Evolutionary conservation across 805 yeast species (phyloP).

Genomic region (Clavispora santaluciae): DNA sequence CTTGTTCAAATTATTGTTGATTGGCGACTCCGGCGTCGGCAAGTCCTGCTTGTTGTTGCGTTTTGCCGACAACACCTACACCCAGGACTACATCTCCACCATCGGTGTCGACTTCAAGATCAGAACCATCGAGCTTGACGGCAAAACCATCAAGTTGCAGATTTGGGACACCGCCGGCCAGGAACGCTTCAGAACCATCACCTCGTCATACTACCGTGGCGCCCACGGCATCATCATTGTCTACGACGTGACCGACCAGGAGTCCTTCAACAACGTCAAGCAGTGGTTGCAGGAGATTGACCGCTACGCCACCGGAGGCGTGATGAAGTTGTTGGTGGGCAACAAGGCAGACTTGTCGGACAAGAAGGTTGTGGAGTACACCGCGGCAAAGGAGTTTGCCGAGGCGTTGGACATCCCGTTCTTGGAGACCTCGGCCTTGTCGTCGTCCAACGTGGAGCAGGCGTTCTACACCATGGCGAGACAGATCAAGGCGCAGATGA

Average conservation of each 20-base stretch:
- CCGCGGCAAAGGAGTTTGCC: conserved; percentile 96
- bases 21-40: conserved; percentile 99
- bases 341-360: conserved; percentile 93
- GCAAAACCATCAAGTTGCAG: conserved; percentile 94
- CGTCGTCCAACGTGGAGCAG: conserved; percentile 95
- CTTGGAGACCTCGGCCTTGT: conserved; percentile 92
- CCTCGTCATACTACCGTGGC: conserved; percentile 96
- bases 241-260: conserved; percentile 97
- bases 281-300: conserved; percentile 99
- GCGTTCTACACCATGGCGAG: conserved; percentile 98
- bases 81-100: conserved; percentile 94
- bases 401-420: conserved; percentile 92
- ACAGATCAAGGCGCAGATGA: conserved; percentile 95
- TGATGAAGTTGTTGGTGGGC: conserved; percentile 91
- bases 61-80: conserved; percentile 95
- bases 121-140: conserved; percentile 89
- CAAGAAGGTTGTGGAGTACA: conserved; percentile 91
- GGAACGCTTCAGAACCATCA: conserved; percentile 96
- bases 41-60: conserved; percentile 91
- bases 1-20: conserved; percentile 86
- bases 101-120: conserved; percentile 95
- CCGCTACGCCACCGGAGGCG: conserved; percentile 97
- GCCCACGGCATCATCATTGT: conserved; percentile 98
- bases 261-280: conserved; percentile 90
- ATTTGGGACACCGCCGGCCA: conserved; percentile 99